Evolutionary conservation across 163 green algal species (phyloP).

Genomic region (Volvox carteri): DNA sequence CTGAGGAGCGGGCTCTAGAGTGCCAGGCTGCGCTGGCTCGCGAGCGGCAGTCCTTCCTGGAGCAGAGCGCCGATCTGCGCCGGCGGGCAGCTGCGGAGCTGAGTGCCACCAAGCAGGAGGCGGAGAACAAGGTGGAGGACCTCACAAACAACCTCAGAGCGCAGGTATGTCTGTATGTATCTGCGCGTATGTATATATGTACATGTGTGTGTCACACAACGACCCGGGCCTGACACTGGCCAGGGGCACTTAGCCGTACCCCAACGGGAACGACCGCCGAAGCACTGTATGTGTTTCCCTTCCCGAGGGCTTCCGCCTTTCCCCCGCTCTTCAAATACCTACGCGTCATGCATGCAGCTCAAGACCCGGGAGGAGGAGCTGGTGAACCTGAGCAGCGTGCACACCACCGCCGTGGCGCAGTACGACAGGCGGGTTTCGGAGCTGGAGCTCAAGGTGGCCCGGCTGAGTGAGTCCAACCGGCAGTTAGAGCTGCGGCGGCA

Average conservation of each 20-base stretch:
- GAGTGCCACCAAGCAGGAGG: conserved; percentile 55
- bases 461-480: conserved; percentile 64
- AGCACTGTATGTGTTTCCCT: too few species aligned
- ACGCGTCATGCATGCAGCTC: too few species aligned
- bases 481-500: conserved; percentile 73
- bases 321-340: too few species aligned
- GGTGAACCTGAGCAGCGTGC: conserved; percentile 78
- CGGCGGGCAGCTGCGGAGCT: conserved; percentile 63
- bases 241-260: too few species aligned
- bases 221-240: too few species aligned
- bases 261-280: too few species aligned
- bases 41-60: conserved; percentile 47
- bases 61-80: conserved; percentile 38
- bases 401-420: conserved; percentile 65
- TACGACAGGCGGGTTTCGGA: conserved; percentile 79
- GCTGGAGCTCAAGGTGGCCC: conserved; percentile 69
- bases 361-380: conserved; percentile 83
- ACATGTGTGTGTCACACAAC: too few species aligned
- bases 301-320: too few species aligned
- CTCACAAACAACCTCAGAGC: conserved; percentile 71
- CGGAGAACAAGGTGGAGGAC: conserved; percentile 67
- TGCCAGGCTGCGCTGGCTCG: conserved; percentile 59
- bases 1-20: conserved; percentile 68
- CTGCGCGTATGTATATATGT: too few species aligned
- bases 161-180: conserved; percentile 62